phyloP scores from a whole-genome alignment of 2,329 filamentous ascomycete genomes.

The Fusarium protoensiforme region DNA sequence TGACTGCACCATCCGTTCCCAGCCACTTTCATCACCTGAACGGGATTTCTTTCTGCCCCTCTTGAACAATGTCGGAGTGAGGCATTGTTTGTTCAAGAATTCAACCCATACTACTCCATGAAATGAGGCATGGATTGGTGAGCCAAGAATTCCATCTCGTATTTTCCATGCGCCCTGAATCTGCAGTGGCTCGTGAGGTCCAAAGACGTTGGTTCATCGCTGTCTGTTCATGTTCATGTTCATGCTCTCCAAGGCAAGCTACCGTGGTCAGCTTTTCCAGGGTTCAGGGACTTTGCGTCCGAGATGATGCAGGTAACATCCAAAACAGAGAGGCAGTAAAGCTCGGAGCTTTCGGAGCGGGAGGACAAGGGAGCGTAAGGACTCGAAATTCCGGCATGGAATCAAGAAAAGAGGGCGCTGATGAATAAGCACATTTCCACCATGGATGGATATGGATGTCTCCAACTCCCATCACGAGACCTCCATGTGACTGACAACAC shows the following conservation, averaged over 20 bases:
- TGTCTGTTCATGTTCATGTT: not conserved
- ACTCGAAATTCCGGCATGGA: not conserved
- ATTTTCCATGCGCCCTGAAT: not conserved
- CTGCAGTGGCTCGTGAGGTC: not conserved
- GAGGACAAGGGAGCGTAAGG: not conserved
- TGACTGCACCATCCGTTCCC: not conserved
- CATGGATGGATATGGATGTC: not conserved
- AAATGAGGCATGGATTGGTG: not conserved
- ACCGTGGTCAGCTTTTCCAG: not conserved
- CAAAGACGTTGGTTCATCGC: not conserved
- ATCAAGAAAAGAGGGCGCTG: not conserved
- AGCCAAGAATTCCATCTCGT: not conserved
- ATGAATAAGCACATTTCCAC: not conserved
- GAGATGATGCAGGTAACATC: not conserved
- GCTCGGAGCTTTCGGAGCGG: not conserved
- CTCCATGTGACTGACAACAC: constrained; percentile 16
- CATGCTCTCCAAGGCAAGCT: not conserved
- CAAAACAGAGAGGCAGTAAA: not conserved
- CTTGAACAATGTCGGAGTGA: not conserved
- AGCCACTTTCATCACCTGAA: constrained; percentile 14
- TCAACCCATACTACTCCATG: not conserved
- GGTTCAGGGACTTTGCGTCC: not conserved
- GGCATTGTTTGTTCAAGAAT: not conserved
- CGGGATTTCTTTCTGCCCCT: constrained; percentile 1
- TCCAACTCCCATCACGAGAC: constrained; percentile 28